Conservation (phyloP, 495 filamentous ascomycete species). For the Aspergillus carlsbadensis region DNA sequence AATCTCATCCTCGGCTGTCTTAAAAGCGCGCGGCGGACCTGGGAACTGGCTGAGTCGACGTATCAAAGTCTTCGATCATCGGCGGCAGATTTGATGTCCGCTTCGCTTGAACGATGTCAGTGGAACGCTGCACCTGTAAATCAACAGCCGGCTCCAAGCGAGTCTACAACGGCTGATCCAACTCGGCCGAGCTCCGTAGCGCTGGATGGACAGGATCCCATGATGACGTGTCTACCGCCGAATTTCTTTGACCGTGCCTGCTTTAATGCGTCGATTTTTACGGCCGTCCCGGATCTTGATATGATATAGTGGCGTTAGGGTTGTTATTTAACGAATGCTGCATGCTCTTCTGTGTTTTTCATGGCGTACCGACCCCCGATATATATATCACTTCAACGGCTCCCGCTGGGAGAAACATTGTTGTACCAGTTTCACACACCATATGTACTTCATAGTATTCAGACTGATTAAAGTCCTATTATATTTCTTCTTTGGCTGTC, state of each 20-base stretch:
- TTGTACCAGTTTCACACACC: too few species aligned
- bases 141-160: neutral
- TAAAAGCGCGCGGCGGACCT: conserved; percentile 35
- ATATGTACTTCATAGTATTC: too few species aligned
- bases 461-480: too few species aligned
- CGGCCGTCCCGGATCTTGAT: neutral
- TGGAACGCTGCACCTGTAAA: neutral
- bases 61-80: conserved; percentile 30
- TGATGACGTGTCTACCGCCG: too few species aligned
- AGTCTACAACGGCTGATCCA: neutral
- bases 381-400: too few species aligned
- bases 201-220: too few species aligned
- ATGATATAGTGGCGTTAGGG: neutral
- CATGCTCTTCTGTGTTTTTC: too few species aligned
- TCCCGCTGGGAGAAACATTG: too few species aligned
- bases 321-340: too few species aligned
- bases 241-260: neutral
- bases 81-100: conserved; percentile 34
- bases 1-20: conserved; percentile 40
- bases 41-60: conserved; percentile 31
- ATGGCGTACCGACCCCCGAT: too few species aligned
- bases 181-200: too few species aligned
- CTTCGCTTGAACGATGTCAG: conserved; percentile 26
- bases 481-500: too few species aligned
- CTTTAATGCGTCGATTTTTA: neutral